Percentiles rank a stretch among this genome's conserved stretches.
phyloP scores from a whole-genome alignment of 345 rosid genomes.

The Populus nigra region DNA sequence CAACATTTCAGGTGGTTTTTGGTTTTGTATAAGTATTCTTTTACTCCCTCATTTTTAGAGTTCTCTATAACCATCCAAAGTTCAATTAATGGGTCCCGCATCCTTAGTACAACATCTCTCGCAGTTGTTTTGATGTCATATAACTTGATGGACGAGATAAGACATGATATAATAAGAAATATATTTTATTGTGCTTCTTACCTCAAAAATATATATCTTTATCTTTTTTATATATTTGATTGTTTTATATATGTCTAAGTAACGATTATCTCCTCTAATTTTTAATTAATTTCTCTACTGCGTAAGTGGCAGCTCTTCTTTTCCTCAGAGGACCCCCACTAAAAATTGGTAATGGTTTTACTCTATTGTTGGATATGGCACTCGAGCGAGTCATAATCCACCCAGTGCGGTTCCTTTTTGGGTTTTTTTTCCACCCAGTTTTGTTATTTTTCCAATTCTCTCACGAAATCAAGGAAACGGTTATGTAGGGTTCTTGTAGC shows the following conservation, averaged over 20 bases:
- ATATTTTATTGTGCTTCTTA: too few relatives aligned
- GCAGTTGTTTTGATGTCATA: neutral
- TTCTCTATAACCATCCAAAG: neutral
- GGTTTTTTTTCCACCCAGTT: neutral
- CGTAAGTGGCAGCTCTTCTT: neutral
- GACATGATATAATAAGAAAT: too few relatives aligned
- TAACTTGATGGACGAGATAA: too few relatives aligned
- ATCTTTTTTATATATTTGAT: too few relatives aligned
- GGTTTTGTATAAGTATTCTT: neutral
- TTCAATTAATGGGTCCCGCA: neutral
- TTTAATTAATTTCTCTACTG: neutral
- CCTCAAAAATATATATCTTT: too few relatives aligned
- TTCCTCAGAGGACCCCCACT: neutral
- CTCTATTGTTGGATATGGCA: neutral
- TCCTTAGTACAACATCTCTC: neutral
- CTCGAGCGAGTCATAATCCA: constrained; percentile 1
- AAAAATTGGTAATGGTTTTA: neutral
- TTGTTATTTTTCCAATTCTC: constrained; percentile 3
- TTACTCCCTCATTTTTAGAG: neutral
- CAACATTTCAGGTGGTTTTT: neutral
- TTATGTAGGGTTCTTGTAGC: constrained; percentile 25
- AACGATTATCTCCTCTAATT: neutral
- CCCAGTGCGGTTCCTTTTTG: neutral
- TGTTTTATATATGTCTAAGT: neutral
- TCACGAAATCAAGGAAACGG: constrained; percentile 51